Base-by-base conservation (phyloP, 192 early-diverging fungal genomes). In the Endogone sp. region DNA sequence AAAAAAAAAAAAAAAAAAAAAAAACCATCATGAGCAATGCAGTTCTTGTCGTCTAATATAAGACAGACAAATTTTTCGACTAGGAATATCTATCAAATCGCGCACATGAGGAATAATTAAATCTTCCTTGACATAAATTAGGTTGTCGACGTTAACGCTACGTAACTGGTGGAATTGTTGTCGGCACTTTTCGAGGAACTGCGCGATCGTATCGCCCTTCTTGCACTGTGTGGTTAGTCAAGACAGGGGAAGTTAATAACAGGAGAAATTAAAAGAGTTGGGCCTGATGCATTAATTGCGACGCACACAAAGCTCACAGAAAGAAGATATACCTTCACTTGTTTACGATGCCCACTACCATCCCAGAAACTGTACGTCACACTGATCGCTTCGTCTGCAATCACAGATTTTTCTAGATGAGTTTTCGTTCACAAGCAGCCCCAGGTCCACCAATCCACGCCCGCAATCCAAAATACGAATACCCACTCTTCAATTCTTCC, bases 281-380 rank as follows among this genome's bases (percentile, higher is more conserved):
- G 20, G 0, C 30, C 30, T 23, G 27, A n/a, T 27, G 11, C 10
- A 24, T 29, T 58, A 21, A 23, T 68, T 16, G 22, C 24, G 56
- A 2, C 2, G 11, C 8, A 10, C 22, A 11, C 54, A 4, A 20
- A 81, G 59, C 62, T 23, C 27, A 22, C 23, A 22, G 65, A n/a
- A 16, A 28, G 70, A 3, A 28, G 4, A 44, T 56, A 73, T 78
- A 86, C 88, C 68, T 86, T 81, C 9, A 93, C 92, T 64, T 85
- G 78, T 29, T 88, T 90, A 44, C 96, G 92, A 67, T 98, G 96
- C 2, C 96, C 96, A n/a, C 89, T 85, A 21, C 96, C 96, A 72
- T 98, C 95, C 96, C 96, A 98, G 70, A 94, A 98, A 60, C 89
- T 91, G 73, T 97, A 98, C 21, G 94, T 95, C 62, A 98, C 90